Evolutionary conservation across 176 grass and related monocot species (phyloP).

Genomic region (Oryza coarctata): DNA sequence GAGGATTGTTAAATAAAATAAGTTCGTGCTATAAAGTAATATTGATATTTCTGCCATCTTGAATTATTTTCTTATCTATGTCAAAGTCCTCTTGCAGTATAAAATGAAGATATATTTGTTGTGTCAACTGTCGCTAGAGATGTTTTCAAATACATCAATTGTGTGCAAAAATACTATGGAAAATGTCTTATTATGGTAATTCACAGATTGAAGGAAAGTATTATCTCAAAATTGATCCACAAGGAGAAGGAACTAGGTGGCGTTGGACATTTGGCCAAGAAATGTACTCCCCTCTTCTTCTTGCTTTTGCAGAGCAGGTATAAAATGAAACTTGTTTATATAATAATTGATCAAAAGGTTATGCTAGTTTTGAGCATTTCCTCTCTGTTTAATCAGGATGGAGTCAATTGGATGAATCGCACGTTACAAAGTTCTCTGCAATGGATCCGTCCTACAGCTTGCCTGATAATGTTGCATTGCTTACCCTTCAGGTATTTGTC

Average conservation of each 20-base stretch:
- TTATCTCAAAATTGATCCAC: slow-evolving; percentile 82
- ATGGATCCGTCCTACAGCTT: slow-evolving; percentile 91
- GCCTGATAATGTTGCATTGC: slow-evolving; percentile 88
- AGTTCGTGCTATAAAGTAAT: neutral
- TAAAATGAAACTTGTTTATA: slow-evolving; percentile 17
- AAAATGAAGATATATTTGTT: slow-evolving; percentile 2
- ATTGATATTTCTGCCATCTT: slow-evolving; percentile 4
- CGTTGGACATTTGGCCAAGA: slow-evolving; percentile 89
- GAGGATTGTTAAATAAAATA: slow-evolving; percentile 4
- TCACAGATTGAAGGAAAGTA: slow-evolving; percentile 81
- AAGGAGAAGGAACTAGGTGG: slow-evolving; percentile 85
- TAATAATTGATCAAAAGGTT: slow-evolving; percentile 16
- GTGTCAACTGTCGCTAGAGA: neutral
- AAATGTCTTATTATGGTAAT: slow-evolving; percentile 23
- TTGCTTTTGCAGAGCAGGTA: slow-evolving; percentile 93
- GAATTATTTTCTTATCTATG: slow-evolving; percentile 1
- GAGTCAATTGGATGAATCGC: slow-evolving; percentile 70
- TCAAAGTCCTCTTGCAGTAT: neutral
- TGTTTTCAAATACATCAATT: neutral
- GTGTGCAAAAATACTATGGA: neutral
- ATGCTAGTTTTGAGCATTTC: slow-evolving; percentile 20
- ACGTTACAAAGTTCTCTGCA: slow-evolving; percentile 66
- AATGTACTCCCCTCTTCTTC: slow-evolving; percentile 92
- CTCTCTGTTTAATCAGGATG: slow-evolving; percentile 58
- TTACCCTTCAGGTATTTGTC: slow-evolving; percentile 78